Conservation (phyloP, 2,329 filamentous ascomycete genomes). For the Fusarium albidum region DNA sequence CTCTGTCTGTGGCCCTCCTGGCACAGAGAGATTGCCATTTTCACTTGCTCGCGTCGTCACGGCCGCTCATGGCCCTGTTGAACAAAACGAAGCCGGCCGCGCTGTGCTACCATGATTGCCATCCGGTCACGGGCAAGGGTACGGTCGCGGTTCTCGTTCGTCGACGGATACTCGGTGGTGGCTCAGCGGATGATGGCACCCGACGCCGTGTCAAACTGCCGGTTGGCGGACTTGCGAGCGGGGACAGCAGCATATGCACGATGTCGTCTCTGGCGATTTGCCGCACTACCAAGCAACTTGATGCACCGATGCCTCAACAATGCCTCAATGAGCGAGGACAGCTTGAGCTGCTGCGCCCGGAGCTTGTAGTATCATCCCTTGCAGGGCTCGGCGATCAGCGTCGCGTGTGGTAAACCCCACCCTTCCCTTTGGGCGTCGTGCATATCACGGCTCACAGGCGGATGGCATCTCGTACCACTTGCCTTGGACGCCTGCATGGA, state of each 20-base stretch:
- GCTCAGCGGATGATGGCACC: background rate
- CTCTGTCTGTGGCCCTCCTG: constrained; percentile 4
- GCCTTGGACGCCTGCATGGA: constrained; percentile 29
- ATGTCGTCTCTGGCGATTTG: constrained; percentile 7
- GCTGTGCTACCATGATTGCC: constrained; percentile 7
- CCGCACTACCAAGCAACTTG: constrained; percentile 1
- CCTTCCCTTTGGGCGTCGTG: constrained; percentile 34
- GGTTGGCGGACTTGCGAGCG: constrained; percentile 5
- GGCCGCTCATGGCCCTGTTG: constrained; percentile 13
- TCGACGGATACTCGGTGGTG: background rate
- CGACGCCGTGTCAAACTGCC: constrained; percentile 13
- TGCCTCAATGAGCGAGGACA: background rate
- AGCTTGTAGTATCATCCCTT: constrained; percentile 30
- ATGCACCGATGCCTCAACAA: constrained; percentile 11
- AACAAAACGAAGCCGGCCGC: constrained; percentile 8
- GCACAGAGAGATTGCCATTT: constrained; percentile 23
- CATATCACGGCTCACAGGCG: constrained; percentile 30
- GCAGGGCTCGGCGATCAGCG: constrained; percentile 32
- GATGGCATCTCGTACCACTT: constrained; percentile 37
- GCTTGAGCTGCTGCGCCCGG: constrained; percentile 12
- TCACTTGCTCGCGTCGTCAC: constrained; percentile 24
- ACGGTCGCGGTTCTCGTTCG: constrained; percentile 10
- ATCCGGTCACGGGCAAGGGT: background rate
- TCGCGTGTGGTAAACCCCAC: constrained; percentile 29
- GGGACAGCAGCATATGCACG: constrained; percentile 9